These are phyloP conservation scores for Kluyveromyces marxianus DNA, from an alignment of 1,139 yeast species.

Conservation along the genomic window DNA sequence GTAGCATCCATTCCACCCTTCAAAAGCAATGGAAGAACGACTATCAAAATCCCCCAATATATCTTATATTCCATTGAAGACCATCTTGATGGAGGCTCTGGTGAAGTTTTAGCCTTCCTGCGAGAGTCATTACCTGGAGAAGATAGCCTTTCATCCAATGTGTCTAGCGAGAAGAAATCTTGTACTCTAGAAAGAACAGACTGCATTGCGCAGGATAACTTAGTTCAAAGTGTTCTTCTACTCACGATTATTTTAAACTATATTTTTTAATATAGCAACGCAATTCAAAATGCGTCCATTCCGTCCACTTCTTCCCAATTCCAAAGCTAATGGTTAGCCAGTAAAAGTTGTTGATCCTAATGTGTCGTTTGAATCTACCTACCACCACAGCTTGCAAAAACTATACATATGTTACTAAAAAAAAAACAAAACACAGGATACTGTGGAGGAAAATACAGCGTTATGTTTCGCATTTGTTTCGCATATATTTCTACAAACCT, in stretches of 20 bases:
- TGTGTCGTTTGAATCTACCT: constrained; percentile 3
- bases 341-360: too few species aligned
- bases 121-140: constrained; percentile 44
- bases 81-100: constrained; percentile 54
- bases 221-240: too few species aligned
- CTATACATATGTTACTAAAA: too few species aligned
- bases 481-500: neutral
- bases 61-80: constrained; percentile 61
- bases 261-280: too few species aligned
- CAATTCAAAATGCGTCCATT: too few species aligned
- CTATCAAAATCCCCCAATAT: constrained; percentile 52
- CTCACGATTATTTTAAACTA: too few species aligned
- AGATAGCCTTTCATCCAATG: constrained; percentile 63
- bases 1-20: constrained; percentile 79
- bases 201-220: neutral
- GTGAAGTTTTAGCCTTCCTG: constrained; percentile 31
- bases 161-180: constrained; percentile 60
- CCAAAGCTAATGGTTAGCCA: too few species aligned
- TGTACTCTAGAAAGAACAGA: constrained; percentile 7
- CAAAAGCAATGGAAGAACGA: constrained; percentile 76
- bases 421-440: too few species aligned
- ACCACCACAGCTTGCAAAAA: neutral
- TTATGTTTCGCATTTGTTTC: neutral
- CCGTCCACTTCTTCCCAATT: too few species aligned
- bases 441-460: too few species aligned